These are phyloP conservation scores for Cyathus striatus DNA, from an alignment of 768 basidiomycete species.

Conservation along the genomic window DNA sequence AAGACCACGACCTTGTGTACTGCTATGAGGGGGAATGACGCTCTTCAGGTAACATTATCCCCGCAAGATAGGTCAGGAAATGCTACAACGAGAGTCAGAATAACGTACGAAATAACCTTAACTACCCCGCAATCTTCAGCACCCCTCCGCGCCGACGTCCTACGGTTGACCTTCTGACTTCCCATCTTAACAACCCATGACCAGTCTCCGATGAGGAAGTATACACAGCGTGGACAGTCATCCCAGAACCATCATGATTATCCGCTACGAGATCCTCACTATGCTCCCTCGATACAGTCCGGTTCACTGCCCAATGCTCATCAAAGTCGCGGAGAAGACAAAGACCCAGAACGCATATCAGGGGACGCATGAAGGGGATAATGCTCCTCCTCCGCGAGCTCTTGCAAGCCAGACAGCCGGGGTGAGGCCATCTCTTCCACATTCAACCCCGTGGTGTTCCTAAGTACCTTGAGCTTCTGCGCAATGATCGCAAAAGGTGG, in stretches of 20 bases:
- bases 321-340: too few relatives aligned
- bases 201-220: constrained; percentile 23
- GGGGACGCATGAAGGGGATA: constrained; percentile 19
- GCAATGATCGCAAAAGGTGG: constrained; percentile 52
- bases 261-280: too few relatives aligned
- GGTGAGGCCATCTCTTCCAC: constrained; percentile 21
- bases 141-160: constrained; percentile 52
- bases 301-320: too few relatives aligned
- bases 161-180: constrained; percentile 48
- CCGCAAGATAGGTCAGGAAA: constrained; percentile 18
- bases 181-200: constrained; percentile 44
- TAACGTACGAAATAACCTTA: constrained; percentile 31
- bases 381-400: constrained; percentile 13
- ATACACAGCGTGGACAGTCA: constrained; percentile 34
- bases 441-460: constrained; percentile 29
- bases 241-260: too few relatives aligned
- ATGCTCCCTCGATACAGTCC: too few relatives aligned
- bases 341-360: constrained; percentile 22
- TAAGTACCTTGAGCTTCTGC: constrained; percentile 38
- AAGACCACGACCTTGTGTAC: constrained; percentile 54
- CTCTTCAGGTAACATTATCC: constrained; percentile 40
- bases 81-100: neutral
- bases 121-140: constrained; percentile 43
- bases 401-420: constrained; percentile 4
- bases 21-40: constrained; percentile 43